Evolutionary conservation across 306 rosid species (phyloP).

Genomic region (Lablab purpureus): DNA sequence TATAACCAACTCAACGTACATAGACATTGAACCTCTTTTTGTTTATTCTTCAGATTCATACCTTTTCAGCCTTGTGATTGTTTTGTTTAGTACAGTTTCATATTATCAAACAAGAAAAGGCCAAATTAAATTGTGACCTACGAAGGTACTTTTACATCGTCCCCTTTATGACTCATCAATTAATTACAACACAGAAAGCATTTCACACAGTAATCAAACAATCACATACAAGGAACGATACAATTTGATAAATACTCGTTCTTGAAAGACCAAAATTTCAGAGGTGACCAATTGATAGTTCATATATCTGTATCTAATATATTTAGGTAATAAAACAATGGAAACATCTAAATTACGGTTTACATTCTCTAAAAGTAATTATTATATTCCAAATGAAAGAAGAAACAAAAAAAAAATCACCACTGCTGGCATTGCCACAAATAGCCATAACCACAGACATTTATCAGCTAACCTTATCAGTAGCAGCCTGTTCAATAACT

Average conservation of each 20-base stretch:
- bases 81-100: not conserved
- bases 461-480: conserved; percentile 79
- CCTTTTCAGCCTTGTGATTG: not conserved
- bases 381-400: not conserved
- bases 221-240: conserved; percentile 3
- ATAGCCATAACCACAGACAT: conserved; percentile 27
- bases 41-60: not conserved
- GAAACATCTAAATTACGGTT: conserved; percentile 9
- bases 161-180: not conserved
- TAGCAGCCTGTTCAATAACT: conserved; percentile 93
- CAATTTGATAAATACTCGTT: not conserved
- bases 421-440: not conserved
- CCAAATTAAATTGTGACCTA: not conserved
- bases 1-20: conserved; percentile 12
- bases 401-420: conserved; percentile 20
- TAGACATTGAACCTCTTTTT: not conserved
- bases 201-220: conserved; percentile 18
- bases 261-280: not conserved
- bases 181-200: not conserved
- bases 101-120: conserved; percentile 19
- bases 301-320: not conserved
- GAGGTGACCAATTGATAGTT: not conserved
- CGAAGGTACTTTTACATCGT: not conserved
- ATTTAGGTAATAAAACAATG: not conserved
- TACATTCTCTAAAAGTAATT: not conserved